These are phyloP conservation scores for Geotrichum australiense DNA, from an alignment of 1,139 yeast species.

Conservation along the genomic window DNA sequence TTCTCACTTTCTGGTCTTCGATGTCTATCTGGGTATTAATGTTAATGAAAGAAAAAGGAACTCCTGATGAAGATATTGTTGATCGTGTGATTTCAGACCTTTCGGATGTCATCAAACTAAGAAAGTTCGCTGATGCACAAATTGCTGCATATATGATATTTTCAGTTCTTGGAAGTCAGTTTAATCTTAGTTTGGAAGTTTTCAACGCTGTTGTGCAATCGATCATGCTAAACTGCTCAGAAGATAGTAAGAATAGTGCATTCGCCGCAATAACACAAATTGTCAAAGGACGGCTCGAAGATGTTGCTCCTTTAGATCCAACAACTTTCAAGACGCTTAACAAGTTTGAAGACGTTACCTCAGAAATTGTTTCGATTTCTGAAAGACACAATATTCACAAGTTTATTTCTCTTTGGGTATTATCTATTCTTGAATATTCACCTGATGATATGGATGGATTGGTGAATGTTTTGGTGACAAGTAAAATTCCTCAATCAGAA, in stretches of 20 bases:
- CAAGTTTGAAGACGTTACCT: conserved; percentile 14
- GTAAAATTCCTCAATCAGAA: conserved; percentile 22
- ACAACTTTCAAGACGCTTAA: conserved; percentile 25
- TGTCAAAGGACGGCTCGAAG: conserved; percentile 22
- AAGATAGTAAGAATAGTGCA: conserved; percentile 33
- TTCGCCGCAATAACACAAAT: conserved; percentile 37
- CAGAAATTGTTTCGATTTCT: conserved; percentile 23
- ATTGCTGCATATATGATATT: conserved; percentile 77
- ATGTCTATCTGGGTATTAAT: conserved; percentile 62
- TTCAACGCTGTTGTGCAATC: conserved; percentile 65
- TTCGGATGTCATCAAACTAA: conserved; percentile 30
- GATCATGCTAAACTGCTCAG: conserved; percentile 45
- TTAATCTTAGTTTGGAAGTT: conserved; percentile 58
- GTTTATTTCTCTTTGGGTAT: conserved; percentile 29
- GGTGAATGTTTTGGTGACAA: conserved; percentile 25
- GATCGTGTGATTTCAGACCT: conserved; percentile 44
- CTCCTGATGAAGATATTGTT: conserved; percentile 33
- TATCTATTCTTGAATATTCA: conserved; percentile 23
- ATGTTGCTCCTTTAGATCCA: conserved; percentile 21
- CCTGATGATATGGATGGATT: conserved; percentile 25
- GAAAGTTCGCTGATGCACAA: conserved; percentile 53
- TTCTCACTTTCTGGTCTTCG: conserved; percentile 72
- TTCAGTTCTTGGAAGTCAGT: conserved; percentile 68
- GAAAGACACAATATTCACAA: conserved; percentile 28
- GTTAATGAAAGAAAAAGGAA: conserved; percentile 38